phyloP scores from a whole-genome alignment of 768 basidiomycete genomes.

The Kwoniella dendrophila region DNA sequence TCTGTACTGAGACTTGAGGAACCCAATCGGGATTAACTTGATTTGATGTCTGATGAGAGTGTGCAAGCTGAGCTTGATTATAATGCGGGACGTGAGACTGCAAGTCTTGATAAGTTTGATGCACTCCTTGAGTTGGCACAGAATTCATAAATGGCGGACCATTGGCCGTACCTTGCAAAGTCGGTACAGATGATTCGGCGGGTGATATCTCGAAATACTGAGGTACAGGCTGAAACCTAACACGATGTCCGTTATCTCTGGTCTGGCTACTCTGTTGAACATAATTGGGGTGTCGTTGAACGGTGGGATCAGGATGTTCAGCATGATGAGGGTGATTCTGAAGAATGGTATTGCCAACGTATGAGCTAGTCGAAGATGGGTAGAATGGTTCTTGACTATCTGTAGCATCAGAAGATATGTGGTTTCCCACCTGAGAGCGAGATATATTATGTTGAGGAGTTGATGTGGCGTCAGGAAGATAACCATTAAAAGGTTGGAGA shows the following conservation, averaged over 20 bases:
- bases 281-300: too few species aligned
- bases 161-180: background rate
- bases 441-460: background rate
- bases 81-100: background rate
- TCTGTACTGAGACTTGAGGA: too few species aligned
- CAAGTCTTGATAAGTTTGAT: background rate
- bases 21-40: background rate
- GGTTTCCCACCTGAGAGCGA: background rate
- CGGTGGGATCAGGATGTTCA: background rate
- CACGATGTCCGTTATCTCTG: too few species aligned
- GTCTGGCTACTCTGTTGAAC: too few species aligned
- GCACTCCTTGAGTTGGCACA: background rate
- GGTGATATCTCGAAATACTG: too few species aligned
- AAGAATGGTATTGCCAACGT: too few species aligned
- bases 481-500: constrained; percentile 3
- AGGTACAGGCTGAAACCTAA: too few species aligned
- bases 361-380: background rate
- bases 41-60: background rate
- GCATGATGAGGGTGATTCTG: background rate
- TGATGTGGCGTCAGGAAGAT: background rate
- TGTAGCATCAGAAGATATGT: background rate
- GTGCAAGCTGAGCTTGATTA: background rate
- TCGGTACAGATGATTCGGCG: background rate
- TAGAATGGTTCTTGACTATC: background rate
- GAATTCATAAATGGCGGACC: background rate